These are phyloP conservation scores for Aegilops speltoides DNA, from an alignment of 176 grass and related monocot genomes.

Conservation along the genomic window DNA sequence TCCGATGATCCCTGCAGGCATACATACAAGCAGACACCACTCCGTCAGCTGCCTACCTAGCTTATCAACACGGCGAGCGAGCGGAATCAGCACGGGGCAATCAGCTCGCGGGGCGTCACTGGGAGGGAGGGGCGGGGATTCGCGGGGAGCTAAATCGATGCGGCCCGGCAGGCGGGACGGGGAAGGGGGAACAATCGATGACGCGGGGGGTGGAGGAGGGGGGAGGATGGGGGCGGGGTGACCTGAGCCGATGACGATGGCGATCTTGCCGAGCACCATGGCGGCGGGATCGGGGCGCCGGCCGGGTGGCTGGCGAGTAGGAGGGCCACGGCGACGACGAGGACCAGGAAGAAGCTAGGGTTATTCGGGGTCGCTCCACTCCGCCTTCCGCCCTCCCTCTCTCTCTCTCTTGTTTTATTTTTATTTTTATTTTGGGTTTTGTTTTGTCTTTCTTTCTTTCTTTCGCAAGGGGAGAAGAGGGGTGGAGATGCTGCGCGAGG, in stretches of 20 bases:
- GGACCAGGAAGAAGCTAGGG: not conserved
- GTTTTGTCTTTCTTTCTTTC: not conserved
- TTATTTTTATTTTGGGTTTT: not conserved
- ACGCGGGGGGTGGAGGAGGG: not conserved
- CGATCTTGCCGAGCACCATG: constrained; percentile 57
- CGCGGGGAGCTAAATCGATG: not conserved
- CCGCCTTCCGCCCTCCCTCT: not conserved
- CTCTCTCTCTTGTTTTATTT: not conserved
- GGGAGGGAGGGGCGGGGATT: not conserved
- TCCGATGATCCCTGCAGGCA: constrained; percentile 43
- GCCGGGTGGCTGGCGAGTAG: not conserved
- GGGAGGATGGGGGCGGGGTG: not conserved
- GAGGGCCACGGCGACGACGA: not conserved
- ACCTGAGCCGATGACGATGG: constrained; percentile 58
- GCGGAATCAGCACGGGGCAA: too few relatives aligned
- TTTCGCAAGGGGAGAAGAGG: not conserved
- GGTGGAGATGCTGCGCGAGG: not conserved
- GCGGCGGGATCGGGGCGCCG: not conserved
- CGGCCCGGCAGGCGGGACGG: too few relatives aligned
- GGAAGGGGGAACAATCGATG: too few relatives aligned
- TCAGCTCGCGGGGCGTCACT: not conserved
- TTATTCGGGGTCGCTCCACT: not conserved
- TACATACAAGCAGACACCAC: not conserved
- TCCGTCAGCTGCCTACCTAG: not conserved
- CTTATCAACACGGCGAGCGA: not conserved